phyloP scores from a whole-genome alignment of 306 rosid species.

The Lagenaria siceraria region DNA sequence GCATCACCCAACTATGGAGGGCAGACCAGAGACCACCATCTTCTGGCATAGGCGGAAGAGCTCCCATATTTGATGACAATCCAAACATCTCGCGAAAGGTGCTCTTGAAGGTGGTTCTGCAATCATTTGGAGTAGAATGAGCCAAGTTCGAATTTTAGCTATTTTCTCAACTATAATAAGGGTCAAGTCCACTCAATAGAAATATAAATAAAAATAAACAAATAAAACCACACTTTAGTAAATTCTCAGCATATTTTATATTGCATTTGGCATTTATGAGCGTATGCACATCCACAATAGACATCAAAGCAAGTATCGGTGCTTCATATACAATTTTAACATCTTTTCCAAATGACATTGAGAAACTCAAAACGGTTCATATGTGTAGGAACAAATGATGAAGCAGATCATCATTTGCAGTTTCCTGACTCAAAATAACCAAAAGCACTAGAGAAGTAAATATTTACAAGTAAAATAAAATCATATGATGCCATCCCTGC shows the following conservation, averaged over 20 bases:
- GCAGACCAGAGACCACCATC: slow-evolving; percentile 88
- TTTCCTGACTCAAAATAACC: background rate
- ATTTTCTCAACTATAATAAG: background rate
- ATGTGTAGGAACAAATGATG: background rate
- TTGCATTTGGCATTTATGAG: background rate
- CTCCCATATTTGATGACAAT: slow-evolving; percentile 47
- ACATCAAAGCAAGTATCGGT: background rate
- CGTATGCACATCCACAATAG: background rate
- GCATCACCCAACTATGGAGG: slow-evolving; percentile 98
- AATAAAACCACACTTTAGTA: background rate
- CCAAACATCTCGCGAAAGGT: slow-evolving; percentile 61
- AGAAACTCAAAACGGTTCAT: background rate
- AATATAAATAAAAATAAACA: background rate
- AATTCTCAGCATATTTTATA: background rate
- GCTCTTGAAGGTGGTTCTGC: slow-evolving; percentile 69
- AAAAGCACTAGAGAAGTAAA: background rate
- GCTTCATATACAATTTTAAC: background rate
- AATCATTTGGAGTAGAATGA: background rate
- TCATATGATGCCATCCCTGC: background rate
- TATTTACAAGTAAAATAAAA: background rate
- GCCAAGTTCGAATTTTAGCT: background rate
- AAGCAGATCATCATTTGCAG: background rate
- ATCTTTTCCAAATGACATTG: background rate
- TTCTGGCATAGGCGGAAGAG: slow-evolving; percentile 92
- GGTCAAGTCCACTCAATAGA: background rate